Evolutionary conservation across 192 early-diverging fungal species (phyloP).

Genomic region (Physocladia obscura): DNA sequence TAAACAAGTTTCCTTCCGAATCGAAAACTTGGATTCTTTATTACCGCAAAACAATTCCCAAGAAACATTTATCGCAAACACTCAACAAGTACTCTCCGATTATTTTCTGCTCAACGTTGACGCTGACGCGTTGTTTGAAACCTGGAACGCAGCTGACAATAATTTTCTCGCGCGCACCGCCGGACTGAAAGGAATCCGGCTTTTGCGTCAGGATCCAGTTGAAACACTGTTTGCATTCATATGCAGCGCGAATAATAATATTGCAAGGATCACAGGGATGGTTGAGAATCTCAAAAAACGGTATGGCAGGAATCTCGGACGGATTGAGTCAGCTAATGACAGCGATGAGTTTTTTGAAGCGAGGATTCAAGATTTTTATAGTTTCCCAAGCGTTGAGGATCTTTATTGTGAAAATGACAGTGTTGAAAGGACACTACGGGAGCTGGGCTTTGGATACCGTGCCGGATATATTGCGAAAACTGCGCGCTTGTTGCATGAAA

Average conservation of each 20-base stretch:
- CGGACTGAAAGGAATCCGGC: constrained; percentile 11
- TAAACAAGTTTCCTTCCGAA: not conserved
- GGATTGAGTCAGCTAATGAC: not conserved
- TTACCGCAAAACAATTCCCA: constrained; percentile 27
- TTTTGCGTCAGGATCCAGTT: constrained; percentile 68
- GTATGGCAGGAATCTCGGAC: constrained; percentile 14
- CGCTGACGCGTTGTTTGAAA: not conserved
- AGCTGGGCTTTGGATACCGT: constrained; percentile 91
- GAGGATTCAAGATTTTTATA: constrained; percentile 45
- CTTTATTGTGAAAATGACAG: constrained; percentile 42
- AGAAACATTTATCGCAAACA: not conserved
- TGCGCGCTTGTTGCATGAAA: constrained; percentile 53
- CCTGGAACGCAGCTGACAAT: constrained; percentile 54
- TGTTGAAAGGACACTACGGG: constrained; percentile 65
- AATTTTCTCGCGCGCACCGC: not conserved
- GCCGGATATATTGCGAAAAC: constrained; percentile 87
- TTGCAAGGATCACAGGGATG: constrained; percentile 84
- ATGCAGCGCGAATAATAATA: constrained; percentile 94
- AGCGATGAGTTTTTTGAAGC: not conserved
- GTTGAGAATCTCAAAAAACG: constrained; percentile 34
- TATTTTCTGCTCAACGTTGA: constrained; percentile 72
- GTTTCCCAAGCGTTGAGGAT: constrained; percentile 59
- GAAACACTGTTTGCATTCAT: constrained; percentile 92
- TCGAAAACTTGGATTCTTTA: constrained; percentile 20
- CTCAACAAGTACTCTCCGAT: constrained; percentile 53